Percentiles rank a stretch among this genome's conserved stretches.
Evolutionary conservation across 2,329 filamentous ascomycete species (phyloP).

Genomic region (Sporothrix globosa): DNA sequence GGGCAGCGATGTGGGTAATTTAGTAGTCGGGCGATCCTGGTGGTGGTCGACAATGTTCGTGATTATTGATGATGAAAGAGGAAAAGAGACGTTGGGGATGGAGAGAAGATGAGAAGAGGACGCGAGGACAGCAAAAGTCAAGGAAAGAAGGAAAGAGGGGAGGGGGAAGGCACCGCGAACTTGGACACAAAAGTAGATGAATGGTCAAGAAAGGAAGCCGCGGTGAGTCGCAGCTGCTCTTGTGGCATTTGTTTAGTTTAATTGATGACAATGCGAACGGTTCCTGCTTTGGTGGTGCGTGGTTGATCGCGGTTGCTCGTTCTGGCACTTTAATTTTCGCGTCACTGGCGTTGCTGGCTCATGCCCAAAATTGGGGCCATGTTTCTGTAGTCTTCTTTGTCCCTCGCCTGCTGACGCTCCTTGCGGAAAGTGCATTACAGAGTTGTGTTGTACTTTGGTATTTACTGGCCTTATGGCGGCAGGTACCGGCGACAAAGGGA

Average conservation of each 20-base stretch:
- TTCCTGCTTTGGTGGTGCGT: conserved; percentile 10
- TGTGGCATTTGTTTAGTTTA: conserved; percentile 34
- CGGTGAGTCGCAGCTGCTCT: conserved; percentile 27
- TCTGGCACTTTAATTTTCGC: conserved; percentile 34
- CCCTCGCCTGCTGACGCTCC: conserved; percentile 1
- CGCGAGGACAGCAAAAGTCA: conserved; percentile 6
- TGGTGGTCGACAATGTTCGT: conserved; percentile 24
- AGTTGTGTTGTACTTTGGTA: not conserved
- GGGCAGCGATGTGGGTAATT: conserved; percentile 26
- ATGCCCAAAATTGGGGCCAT: not conserved
- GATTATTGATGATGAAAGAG: conserved; percentile 22
- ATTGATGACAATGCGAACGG: conserved; percentile 34
- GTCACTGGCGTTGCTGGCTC: conserved; percentile 22
- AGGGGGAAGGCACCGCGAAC: not conserved
- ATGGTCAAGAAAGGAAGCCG: conserved; percentile 22
- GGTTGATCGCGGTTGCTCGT: conserved; percentile 36
- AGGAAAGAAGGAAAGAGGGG: not conserved
- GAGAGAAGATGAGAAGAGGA: not conserved
- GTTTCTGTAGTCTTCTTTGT: conserved; percentile 23
- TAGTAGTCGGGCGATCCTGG: conserved; percentile 21
- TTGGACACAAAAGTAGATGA: not conserved
- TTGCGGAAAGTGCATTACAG: conserved; percentile 10
- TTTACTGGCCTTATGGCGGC: not conserved
- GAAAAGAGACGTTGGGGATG: not conserved
- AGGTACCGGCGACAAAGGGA: conserved; percentile 17